These are phyloP conservation scores for Sphaerulina musiva DNA, from an alignment of 2,329 filamentous ascomycete genomes.

Conservation along the genomic window DNA sequence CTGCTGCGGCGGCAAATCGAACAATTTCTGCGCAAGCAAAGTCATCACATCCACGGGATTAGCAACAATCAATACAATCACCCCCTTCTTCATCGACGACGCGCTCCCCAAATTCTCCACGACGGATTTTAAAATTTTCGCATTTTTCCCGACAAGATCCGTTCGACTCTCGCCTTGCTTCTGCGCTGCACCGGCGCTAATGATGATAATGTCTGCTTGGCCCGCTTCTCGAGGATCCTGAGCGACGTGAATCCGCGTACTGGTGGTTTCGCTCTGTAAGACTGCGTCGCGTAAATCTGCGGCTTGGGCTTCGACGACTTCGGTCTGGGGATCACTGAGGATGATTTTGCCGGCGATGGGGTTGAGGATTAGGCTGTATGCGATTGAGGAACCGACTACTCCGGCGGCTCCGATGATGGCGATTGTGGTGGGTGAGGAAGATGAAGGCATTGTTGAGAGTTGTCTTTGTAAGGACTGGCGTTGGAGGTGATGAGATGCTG, in stretches of 20 bases:
- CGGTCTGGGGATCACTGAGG: slow-evolving; percentile 48
- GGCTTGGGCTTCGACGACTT: slow-evolving; percentile 45
- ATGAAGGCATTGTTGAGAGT: slow-evolving; percentile 2
- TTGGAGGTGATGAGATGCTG: neutral
- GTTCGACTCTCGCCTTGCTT: slow-evolving; percentile 43
- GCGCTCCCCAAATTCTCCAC: slow-evolving; percentile 40
- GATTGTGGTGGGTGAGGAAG: slow-evolving; percentile 28
- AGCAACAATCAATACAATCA: slow-evolving; percentile 48
- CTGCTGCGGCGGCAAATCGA: slow-evolving; percentile 44
- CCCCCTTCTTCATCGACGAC: slow-evolving; percentile 41
- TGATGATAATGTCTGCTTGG: slow-evolving; percentile 50
- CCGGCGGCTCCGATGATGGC: slow-evolving; percentile 49
- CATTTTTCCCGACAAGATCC: slow-evolving; percentile 44
- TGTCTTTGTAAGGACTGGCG: neutral
- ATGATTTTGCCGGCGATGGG: slow-evolving; percentile 48
- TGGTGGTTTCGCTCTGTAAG: slow-evolving; percentile 40
- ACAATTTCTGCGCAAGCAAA: slow-evolving; percentile 44
- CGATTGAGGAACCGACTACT: slow-evolving; percentile 47
- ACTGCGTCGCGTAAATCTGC: slow-evolving; percentile 49
- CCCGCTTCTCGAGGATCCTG: slow-evolving; percentile 43
- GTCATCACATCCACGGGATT: slow-evolving; percentile 53
- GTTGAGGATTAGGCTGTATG: slow-evolving; percentile 47
- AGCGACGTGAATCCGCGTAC: slow-evolving; percentile 42
- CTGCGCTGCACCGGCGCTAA: slow-evolving; percentile 51
- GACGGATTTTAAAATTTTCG: slow-evolving; percentile 44